phyloP scores from a whole-genome alignment of 2,329 filamentous ascomycete genomes.

The Pochonia chlamydosporia region DNA sequence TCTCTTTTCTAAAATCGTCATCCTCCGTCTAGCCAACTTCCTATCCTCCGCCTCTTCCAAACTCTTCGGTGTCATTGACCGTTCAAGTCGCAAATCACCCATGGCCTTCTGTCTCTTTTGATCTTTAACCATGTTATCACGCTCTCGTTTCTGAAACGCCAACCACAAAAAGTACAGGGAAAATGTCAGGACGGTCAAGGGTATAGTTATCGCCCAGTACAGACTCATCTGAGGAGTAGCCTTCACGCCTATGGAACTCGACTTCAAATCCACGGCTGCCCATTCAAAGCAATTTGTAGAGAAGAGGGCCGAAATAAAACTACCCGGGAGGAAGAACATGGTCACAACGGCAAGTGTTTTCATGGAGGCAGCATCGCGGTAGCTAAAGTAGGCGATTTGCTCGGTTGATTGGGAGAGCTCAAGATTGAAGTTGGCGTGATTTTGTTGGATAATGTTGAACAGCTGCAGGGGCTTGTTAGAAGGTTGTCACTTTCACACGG shows the following conservation, averaged over 20 bases:
- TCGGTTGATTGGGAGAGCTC: constrained; percentile 20
- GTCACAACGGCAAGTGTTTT: constrained; percentile 36
- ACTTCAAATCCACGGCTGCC: constrained; percentile 16
- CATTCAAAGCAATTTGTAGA: constrained; percentile 30
- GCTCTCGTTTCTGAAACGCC: constrained; percentile 21
- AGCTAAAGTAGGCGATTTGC: constrained; percentile 28
- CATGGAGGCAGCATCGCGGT: constrained; percentile 37
- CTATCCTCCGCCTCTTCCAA: constrained; percentile 1
- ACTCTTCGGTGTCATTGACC: background rate
- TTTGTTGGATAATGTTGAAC: constrained; percentile 31
- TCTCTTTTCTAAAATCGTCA: constrained; percentile 1
- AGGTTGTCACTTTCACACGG: no score
- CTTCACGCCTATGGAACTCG: constrained; percentile 20
- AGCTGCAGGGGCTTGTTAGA: constrained; percentile 20
- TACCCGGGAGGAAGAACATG: constrained; percentile 37
- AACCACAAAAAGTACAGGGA: constrained; percentile 28
- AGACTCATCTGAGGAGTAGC: constrained; percentile 29
- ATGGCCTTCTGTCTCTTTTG: background rate
- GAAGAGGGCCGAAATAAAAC: constrained; percentile 36
- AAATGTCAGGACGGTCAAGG: constrained; percentile 30
- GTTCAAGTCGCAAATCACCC: background rate
- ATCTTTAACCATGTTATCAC: constrained; percentile 9
- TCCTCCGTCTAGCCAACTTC: constrained; percentile 4
- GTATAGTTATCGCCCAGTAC: constrained; percentile 36
- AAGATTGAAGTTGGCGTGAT: constrained; percentile 29